Evolutionary conservation across 352 stramenopile genomes (phyloP).

Genomic region (Phytophthora quininea): DNA sequence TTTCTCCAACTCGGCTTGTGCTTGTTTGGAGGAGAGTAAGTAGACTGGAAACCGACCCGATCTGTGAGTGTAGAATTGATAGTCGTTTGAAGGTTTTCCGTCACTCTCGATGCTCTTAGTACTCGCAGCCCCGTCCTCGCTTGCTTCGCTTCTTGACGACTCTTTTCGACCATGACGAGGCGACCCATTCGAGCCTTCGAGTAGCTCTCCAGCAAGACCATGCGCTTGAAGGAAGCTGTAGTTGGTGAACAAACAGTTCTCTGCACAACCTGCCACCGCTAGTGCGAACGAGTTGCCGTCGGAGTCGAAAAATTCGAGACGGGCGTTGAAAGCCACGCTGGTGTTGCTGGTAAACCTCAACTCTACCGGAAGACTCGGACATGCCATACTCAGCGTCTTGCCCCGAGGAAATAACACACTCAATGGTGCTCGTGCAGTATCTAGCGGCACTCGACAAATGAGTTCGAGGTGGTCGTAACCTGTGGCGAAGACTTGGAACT

Average conservation of each 20-base stretch:
- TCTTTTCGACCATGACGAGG: conserved; percentile 18
- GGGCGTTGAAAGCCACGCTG: conserved; percentile 91
- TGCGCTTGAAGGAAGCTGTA: conserved; percentile 81
- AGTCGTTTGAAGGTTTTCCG: conserved; percentile 11
- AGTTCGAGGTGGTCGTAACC: conserved; percentile 94
- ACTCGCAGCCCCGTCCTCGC: conserved; percentile 3
- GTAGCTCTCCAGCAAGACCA: conserved; percentile 16
- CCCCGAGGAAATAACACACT: conserved; percentile 90
- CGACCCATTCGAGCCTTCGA: conserved; percentile 3
- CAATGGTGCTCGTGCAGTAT: conserved; percentile 86
- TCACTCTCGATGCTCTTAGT: conserved; percentile 7
- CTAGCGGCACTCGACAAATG: conserved; percentile 75
- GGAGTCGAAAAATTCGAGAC: conserved; percentile 93
- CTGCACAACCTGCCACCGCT: conserved; percentile 83
- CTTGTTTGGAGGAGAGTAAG: conserved; percentile 53
- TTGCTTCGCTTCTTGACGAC: background rate
- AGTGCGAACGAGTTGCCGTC: conserved; percentile 90
- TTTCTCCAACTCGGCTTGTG: conserved; percentile 46
- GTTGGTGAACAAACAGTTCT: conserved; percentile 94
- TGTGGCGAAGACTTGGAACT: conserved; percentile 86
- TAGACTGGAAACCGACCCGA: conserved; percentile 68
- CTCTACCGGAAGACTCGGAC: conserved; percentile 81
- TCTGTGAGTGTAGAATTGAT: conserved; percentile 55
- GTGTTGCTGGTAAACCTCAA: conserved; percentile 81
- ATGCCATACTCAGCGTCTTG: conserved; percentile 85